Conservation (phyloP, 2,329 filamentous ascomycete species). For the Ceratocystis albifundus region DNA sequence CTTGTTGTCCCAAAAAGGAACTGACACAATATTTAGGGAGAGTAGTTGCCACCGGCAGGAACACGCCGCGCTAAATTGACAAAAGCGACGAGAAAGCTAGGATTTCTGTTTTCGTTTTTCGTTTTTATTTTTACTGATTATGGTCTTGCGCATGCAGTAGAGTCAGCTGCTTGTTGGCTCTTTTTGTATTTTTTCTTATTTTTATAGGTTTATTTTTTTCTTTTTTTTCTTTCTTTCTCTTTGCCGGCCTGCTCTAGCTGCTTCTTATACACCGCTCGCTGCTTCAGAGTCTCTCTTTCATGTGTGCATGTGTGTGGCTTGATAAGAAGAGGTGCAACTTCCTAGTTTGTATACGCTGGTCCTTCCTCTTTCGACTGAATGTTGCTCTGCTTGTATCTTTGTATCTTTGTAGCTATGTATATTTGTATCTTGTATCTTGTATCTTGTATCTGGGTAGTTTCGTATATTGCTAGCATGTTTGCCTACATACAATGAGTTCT, state of each 20-base stretch:
- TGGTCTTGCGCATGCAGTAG: constrained; percentile 6
- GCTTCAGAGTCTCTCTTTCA: neutral
- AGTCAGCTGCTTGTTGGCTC: neutral
- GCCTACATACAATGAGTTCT: neutral
- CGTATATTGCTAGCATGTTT: neutral
- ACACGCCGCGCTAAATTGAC: neutral
- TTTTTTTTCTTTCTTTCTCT: neutral
- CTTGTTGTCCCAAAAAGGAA: constrained; percentile 7
- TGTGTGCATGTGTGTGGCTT: neutral
- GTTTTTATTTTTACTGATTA: constrained; percentile 3
- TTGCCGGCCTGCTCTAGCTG: neutral
- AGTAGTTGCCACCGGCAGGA: constrained; percentile 10
- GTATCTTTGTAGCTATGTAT: neutral
- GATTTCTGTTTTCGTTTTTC: neutral
- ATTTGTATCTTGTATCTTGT: neutral
- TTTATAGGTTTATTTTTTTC: neutral
- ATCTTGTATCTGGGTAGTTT: neutral
- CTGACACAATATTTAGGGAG: constrained; percentile 5
- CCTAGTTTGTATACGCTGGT: neutral
- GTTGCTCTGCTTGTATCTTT: neutral
- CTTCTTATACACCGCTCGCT: constrained; percentile 2
- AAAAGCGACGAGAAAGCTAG: neutral
- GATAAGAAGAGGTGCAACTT: constrained; percentile 2
- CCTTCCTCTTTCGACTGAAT: neutral
- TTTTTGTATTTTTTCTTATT: neutral